Conservation (phyloP, 2,329 filamentous ascomycete genomes). For the Salinomyces thailandicus region DNA sequence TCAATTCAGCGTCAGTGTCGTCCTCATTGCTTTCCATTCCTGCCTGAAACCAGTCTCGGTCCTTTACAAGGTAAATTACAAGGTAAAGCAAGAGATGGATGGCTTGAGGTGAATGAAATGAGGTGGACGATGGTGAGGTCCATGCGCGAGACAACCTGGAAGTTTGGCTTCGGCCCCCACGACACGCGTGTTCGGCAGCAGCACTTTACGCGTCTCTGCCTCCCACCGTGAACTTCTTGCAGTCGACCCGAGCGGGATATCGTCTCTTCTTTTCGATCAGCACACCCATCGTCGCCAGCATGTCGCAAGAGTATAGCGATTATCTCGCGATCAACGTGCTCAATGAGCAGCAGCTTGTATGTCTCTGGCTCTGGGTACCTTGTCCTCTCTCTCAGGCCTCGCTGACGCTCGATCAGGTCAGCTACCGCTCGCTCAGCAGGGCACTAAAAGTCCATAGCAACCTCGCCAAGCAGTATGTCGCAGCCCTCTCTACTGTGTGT, state of each 20-base stretch:
- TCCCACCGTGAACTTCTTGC: too few relatives aligned
- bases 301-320: conserved; percentile 50
- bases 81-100: too few relatives aligned
- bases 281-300: too few relatives aligned
- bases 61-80: too few relatives aligned
- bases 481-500: not conserved
- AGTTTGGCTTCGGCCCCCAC: conserved; percentile 1
- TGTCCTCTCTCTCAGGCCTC: not conserved
- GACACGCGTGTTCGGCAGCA: too few relatives aligned
- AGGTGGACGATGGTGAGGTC: too few relatives aligned
- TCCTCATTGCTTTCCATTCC: conserved; percentile 22
- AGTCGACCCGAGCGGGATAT: too few relatives aligned
- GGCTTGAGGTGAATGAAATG: too few relatives aligned
- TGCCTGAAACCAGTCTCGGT: too few relatives aligned
- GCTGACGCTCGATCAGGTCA: conserved; percentile 49
- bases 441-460: conserved; percentile 77
- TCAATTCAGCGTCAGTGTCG: conserved; percentile 39
- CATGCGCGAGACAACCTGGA: too few relatives aligned
- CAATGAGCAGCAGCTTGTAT: conserved; percentile 61
- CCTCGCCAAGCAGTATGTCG: conserved; percentile 69
- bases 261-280: too few relatives aligned
- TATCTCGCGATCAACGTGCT: conserved; percentile 68
- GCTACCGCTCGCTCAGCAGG: conserved; percentile 75
- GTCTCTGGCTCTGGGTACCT: too few relatives aligned
- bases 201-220: not conserved